phyloP scores from a whole-genome alignment of 495 filamentous ascomycete genomes.

The Penicillium egyptiacum region DNA sequence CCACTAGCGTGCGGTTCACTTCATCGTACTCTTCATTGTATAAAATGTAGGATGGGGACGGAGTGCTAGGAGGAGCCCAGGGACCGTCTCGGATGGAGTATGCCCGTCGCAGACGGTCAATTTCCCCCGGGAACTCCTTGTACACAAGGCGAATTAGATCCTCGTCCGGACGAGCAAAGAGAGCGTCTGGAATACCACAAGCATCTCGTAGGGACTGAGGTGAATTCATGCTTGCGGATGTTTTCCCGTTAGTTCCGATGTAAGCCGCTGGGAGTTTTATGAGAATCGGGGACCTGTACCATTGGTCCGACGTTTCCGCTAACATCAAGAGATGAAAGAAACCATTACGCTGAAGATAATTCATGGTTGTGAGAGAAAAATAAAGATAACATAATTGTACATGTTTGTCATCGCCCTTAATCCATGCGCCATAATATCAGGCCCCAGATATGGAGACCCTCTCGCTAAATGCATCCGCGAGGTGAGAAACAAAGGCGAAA shows the following conservation, averaged over 20 bases:
- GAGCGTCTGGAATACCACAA: neutral
- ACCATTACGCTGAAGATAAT: neutral
- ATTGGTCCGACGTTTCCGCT: neutral
- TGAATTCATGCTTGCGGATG: neutral
- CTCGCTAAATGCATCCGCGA: conserved; percentile 7
- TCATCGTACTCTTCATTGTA: conserved; percentile 22
- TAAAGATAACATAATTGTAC: conserved; percentile 8
- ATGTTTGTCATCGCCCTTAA: neutral
- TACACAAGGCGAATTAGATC: conserved; percentile 14
- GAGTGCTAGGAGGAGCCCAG: neutral
- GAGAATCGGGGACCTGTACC: neutral
- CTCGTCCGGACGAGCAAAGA: neutral
- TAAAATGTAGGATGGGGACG: conserved; percentile 19
- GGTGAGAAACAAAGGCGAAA: neutral
- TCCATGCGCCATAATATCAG: conserved; percentile 3
- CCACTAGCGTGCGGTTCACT: conserved; percentile 22
- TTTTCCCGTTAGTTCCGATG: neutral
- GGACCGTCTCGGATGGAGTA: conserved; percentile 23
- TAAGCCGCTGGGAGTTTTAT: neutral
- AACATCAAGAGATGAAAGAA: neutral
- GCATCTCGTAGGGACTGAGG: neutral
- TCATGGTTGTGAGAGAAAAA: neutral
- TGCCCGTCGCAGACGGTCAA: conserved; percentile 20
- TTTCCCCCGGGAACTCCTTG: conserved; percentile 16
- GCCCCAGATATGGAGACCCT: neutral